phyloP scores from a whole-genome alignment of 2,329 filamentous ascomycete species.

The Cladosporium sp. region DNA sequence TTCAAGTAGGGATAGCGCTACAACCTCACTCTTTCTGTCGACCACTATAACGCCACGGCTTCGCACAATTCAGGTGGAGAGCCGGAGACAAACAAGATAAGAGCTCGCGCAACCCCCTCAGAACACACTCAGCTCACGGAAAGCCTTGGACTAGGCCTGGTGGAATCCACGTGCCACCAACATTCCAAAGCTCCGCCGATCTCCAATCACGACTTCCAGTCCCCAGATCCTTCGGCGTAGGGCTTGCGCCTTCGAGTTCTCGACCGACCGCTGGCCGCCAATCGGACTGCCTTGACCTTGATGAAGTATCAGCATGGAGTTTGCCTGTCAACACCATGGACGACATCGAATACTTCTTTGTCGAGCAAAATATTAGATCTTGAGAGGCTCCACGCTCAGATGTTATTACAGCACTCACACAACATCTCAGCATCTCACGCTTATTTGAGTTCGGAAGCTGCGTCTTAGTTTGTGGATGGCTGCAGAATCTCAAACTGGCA shows the following conservation, averaged over 20 bases:
- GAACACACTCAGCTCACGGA: not conserved
- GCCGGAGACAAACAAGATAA: not conserved
- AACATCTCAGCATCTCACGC: not conserved
- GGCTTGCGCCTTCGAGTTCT: not conserved
- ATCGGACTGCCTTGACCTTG: not conserved
- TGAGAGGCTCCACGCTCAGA: not conserved
- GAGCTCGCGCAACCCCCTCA: constrained; percentile 2
- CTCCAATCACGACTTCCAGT: not conserved
- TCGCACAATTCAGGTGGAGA: constrained; percentile 2
- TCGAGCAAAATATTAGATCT: not conserved
- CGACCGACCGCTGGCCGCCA: constrained; percentile 1
- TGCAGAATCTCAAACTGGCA: not conserved
- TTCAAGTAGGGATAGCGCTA: not conserved
- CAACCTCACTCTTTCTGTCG: not conserved
- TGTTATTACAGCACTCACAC: not conserved
- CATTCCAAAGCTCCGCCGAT: not conserved
- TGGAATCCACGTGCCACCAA: not conserved
- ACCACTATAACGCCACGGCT: not conserved
- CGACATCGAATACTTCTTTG: not conserved
- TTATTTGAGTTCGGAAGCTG: not conserved
- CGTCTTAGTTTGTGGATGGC: not conserved
- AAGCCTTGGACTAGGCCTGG: not conserved
- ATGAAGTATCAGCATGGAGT: not conserved
- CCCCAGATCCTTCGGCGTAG: not conserved
- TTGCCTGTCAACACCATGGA: not conserved